Base-by-base conservation (phyloP, 805 yeast genomes). In the Blastobotrys americana region DNA sequence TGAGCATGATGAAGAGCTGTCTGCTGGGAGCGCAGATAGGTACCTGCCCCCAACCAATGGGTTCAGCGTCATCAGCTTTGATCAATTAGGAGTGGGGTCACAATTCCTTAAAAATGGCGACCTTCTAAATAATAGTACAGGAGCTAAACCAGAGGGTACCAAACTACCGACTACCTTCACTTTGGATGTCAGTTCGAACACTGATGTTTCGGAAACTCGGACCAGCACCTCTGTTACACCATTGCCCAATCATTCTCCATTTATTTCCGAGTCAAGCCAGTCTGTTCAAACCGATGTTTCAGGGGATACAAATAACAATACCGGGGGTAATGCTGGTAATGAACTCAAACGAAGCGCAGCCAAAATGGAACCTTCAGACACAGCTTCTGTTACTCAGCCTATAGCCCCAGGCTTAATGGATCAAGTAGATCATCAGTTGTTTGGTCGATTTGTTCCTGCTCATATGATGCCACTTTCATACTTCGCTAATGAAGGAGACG, bases 391-490 rank as follows among this genome's bases (percentile, higher is more conserved):
- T 19, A 34, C 37, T 13, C 31, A 25, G 31, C 31, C 31, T 25
- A 13, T 13, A 25, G 31, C 31, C 8, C 16, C 37, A 5, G 37
- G 37, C 3, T 34, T 34, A n/a, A 34, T 34, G 37, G 37, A 34
- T 19, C 37, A 34, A 10, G n/a, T 34, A 16, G 37, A 34, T 21
- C 39, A n/a, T 20, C 31, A 25, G 13, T 19, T 39, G 18, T 34
- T 34, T 10, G 37, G 37, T 21, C 4, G 37, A 16, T 34, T 34
- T 19, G 37, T 34, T 16, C 37, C 37, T 4, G 21, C 37, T 3
- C 19, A 34, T 34, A 34, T 34, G 37, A 34, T 34, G 18, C 25
- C 22, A 17, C 31, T 25, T 25, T 25, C 31, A 25, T 25, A 25
- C 31, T 25, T 25, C 13, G 31, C 31, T 8, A 25, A 25, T 25